A percentile compares a stretch with the other conserved stretches of the same genome.
phyloP scores from a whole-genome alignment of 2,329 filamentous ascomycete species.

The Cordyceps sp. region DNA sequence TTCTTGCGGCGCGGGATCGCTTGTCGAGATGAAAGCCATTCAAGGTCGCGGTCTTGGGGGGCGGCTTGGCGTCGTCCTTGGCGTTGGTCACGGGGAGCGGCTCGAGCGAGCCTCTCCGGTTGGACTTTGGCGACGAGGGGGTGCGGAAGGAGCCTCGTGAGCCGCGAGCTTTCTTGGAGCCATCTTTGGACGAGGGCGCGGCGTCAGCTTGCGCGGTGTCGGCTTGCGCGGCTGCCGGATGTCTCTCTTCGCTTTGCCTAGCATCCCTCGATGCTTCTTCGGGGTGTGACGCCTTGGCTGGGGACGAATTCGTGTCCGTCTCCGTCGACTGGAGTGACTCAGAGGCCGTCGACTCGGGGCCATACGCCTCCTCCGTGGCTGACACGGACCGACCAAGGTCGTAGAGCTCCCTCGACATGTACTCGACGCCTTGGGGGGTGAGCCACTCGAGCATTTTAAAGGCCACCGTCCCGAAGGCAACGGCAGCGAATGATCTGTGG shows the following conservation, averaged over 20 bases:
- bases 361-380: constrained; percentile 1
- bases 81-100: constrained; percentile 9
- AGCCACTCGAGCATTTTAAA: constrained; percentile 58
- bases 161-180: constrained; percentile 3
- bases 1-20: constrained; percentile 13
- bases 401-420: constrained; percentile 23
- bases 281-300: neutral
- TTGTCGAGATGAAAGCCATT: constrained; percentile 18
- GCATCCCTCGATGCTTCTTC: neutral
- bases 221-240: neutral
- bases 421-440: constrained; percentile 38
- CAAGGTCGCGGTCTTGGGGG: constrained; percentile 13
- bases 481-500: constrained; percentile 43
- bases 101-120: constrained; percentile 14
- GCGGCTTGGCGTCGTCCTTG: constrained; percentile 13
- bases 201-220: constrained; percentile 2
- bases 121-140: constrained; percentile 11
- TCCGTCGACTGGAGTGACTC: neutral
- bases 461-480: constrained; percentile 46
- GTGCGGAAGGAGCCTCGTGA: constrained; percentile 8
- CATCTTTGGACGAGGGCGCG: constrained; percentile 1
- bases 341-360: neutral
- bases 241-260: constrained; percentile 1
- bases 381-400: constrained; percentile 4
- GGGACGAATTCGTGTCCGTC: neutral